phyloP scores from a whole-genome alignment of 257 asterid species.

The Fraxinus americana region DNA sequence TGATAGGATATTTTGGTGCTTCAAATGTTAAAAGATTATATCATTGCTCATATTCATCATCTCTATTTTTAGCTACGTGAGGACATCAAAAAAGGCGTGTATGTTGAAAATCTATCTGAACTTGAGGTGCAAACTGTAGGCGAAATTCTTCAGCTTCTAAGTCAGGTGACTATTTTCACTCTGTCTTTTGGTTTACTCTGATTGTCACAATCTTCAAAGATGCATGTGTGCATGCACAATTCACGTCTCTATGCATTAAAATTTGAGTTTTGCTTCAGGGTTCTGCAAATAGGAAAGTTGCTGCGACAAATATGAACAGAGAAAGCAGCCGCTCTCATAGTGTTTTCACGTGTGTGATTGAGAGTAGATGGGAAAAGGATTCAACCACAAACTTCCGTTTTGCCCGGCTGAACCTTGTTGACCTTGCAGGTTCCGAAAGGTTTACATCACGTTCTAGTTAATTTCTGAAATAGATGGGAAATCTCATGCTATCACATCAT shows the following conservation, averaged over 20 bases:
- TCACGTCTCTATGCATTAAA: constrained; percentile 19
- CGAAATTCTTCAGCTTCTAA: constrained; percentile 84
- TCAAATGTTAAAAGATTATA: constrained; percentile 8
- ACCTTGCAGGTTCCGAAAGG: constrained; percentile 99
- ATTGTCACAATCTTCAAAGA: constrained; percentile 4
- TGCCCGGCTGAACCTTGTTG: constrained; percentile 95
- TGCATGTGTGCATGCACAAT: constrained; percentile 8
- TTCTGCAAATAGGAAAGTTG: constrained; percentile 86
- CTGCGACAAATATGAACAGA: constrained; percentile 96
- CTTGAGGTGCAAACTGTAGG: constrained; percentile 87
- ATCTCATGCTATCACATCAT: constrained; percentile 11
- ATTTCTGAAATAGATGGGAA: background rate
- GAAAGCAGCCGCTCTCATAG: constrained; percentile 99
- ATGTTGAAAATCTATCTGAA: constrained; percentile 92
- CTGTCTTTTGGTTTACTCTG: constrained; percentile 12
- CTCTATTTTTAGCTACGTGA: constrained; percentile 65
- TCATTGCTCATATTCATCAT: constrained; percentile 24
- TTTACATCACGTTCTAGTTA: constrained; percentile 24
- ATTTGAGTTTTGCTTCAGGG: constrained; percentile 55
- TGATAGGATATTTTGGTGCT: constrained; percentile 11
- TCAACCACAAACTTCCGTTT: constrained; percentile 83
- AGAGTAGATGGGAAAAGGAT: constrained; percentile 94
- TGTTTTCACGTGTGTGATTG: constrained; percentile 96
- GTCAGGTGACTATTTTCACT: constrained; percentile 55
- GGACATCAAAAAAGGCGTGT: constrained; percentile 86